phyloP scores from a whole-genome alignment of 192 early-diverging fungal species.

The Thamnidium elegans region DNA sequence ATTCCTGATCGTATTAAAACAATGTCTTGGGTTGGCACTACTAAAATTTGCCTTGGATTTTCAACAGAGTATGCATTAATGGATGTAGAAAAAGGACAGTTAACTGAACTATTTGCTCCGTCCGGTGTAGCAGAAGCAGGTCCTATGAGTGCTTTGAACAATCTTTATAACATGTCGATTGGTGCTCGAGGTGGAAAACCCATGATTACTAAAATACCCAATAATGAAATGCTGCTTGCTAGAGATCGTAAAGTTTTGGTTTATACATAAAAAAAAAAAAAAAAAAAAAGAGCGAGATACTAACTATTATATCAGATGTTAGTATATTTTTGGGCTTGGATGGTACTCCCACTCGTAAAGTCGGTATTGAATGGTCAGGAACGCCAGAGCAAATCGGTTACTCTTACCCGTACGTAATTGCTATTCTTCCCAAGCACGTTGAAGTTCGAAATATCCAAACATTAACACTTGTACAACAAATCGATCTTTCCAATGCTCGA shows the following conservation, averaged over 20 bases:
- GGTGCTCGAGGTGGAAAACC: constrained; percentile 53
- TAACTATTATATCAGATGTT: constrained; percentile 38
- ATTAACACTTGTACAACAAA: constrained; percentile 77
- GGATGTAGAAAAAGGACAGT: constrained; percentile 50
- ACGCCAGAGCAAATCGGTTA: constrained; percentile 61
- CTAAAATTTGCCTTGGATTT: constrained; percentile 64
- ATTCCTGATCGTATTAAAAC: constrained; percentile 69
- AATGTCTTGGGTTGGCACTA: constrained; percentile 74
- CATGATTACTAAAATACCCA: constrained; percentile 58
- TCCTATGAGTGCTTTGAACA: constrained; percentile 44
- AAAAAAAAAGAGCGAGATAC: background rate
- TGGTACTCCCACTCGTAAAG: constrained; percentile 54
- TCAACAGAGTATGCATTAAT: constrained; percentile 61
- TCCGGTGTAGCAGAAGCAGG: constrained; percentile 38
- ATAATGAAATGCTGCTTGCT: constrained; percentile 61
- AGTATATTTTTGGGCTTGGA: constrained; percentile 58
- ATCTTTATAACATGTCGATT: constrained; percentile 48
- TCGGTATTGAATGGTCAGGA: constrained; percentile 61
- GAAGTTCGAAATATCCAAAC: constrained; percentile 87
- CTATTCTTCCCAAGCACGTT: constrained; percentile 62
- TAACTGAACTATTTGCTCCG: constrained; percentile 56
- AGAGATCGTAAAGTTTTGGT: constrained; percentile 49
- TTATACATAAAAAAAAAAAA: background rate
- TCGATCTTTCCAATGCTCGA: constrained; percentile 64
- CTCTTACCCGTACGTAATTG: constrained; percentile 72